Conservation (phyloP, 306 rosid genomes). For the Malus fusca region DNA sequence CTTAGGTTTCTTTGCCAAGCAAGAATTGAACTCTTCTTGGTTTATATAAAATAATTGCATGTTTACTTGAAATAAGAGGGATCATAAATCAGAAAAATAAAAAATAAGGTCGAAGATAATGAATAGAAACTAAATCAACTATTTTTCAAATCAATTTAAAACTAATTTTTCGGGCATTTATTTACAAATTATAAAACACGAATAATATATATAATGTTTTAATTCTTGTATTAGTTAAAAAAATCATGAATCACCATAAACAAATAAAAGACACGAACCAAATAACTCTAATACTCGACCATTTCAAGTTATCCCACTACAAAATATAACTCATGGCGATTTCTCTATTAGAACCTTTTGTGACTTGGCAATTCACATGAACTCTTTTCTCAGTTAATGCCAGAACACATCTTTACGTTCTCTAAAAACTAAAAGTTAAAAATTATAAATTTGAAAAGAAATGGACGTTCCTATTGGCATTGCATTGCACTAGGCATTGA, state of each 20-base stretch:
- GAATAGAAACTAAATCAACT: neutral
- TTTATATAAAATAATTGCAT: neutral
- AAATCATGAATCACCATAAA: neutral
- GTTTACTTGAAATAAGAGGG: too few species aligned
- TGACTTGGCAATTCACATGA: neutral
- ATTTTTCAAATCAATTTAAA: neutral
- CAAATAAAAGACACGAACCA: too few species aligned
- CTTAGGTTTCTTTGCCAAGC: too few species aligned
- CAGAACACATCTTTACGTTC: neutral
- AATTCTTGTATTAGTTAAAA: neutral
- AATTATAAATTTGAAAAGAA: neutral
- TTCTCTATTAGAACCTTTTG: neutral
- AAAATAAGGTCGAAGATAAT: neutral
- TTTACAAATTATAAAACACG: neutral
- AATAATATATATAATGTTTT: too few species aligned
- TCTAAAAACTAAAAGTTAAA: too few species aligned
- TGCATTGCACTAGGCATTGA: neutral
- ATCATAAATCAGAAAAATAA: too few species aligned
- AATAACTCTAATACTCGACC: neutral
- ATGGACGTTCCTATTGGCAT: neutral
- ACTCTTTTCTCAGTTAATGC: neutral
- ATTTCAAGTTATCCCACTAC: neutral
- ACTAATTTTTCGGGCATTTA: neutral
- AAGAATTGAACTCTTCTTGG: too few species aligned
- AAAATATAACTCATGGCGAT: neutral